Percentiles rank a stretch among this genome's conserved stretches.
These are phyloP conservation scores for Corylus americana DNA, from an alignment of 306 rosid genomes.

Conservation along the genomic window DNA sequence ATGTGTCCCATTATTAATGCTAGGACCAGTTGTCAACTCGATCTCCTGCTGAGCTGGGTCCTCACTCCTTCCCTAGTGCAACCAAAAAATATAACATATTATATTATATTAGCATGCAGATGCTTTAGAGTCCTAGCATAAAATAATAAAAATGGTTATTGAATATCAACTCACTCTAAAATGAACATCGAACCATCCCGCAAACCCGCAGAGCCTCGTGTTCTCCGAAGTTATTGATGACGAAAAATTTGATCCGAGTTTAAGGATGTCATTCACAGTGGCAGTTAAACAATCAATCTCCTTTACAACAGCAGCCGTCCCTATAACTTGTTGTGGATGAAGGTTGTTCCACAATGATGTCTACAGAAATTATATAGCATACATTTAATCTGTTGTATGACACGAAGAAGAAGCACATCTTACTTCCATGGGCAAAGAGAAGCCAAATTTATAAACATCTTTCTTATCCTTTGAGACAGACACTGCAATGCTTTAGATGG, in stretches of 20 bases:
- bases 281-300: conserved; percentile 93
- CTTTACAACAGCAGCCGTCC: conserved; percentile 70
- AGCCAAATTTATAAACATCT: not conserved
- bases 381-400: conserved; percentile 8
- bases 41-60: conserved; percentile 77
- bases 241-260: conserved; percentile 58
- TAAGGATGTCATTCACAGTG: conserved; percentile 71
- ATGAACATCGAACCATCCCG: conserved; percentile 99
- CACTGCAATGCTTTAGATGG: not conserved
- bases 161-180: conserved; percentile 67
- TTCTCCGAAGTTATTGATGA: conserved; percentile 55
- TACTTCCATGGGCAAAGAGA: conserved; percentile 17
- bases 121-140: conserved; percentile 12
- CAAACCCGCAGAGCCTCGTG: conserved; percentile 74
- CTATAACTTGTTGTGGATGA: conserved; percentile 88
- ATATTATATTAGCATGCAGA: conserved; percentile 4
- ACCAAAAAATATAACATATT: conserved; percentile 14
- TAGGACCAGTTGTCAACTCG: conserved; percentile 92
- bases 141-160: conserved; percentile 5
- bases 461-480: no score
- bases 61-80: conserved; percentile 78
- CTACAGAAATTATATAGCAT: conserved; percentile 43
- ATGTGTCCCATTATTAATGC: conserved; percentile 63
- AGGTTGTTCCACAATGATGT: conserved; percentile 91
- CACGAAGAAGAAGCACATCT: conserved; percentile 25